phyloP scores from a whole-genome alignment of 345 rosid genomes.

The Arabidopsis arenosa region DNA sequence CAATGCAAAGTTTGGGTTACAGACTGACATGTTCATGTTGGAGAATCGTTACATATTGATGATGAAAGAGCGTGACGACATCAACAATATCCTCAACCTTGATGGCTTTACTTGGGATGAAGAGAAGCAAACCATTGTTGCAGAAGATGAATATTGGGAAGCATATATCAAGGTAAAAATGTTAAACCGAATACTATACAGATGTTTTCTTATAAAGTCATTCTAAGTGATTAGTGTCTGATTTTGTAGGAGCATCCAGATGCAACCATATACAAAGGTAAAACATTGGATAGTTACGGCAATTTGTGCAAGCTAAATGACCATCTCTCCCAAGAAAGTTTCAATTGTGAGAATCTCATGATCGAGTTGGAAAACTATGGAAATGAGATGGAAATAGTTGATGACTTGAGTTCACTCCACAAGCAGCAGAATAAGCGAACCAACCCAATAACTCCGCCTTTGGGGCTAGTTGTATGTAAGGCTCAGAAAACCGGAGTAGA shows the following conservation, averaged over 20 bases:
- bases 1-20: conserved; percentile 57
- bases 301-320: conserved; percentile 60
- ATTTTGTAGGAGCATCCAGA: conserved; percentile 70
- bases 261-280: conserved; percentile 58
- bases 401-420: conserved; percentile 31
- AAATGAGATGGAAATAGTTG: conserved; percentile 44
- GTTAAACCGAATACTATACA: neutral
- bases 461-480: conserved; percentile 44
- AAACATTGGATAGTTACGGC: conserved; percentile 49
- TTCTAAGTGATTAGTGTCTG: conserved; percentile 2
- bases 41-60: conserved; percentile 59
- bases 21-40: conserved; percentile 54
- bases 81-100: conserved; percentile 58
- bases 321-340: conserved; percentile 44
- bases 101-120: conserved; percentile 71
- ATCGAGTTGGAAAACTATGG: conserved; percentile 41
- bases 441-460: conserved; percentile 21
- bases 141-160: conserved; percentile 64
- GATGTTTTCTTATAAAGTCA: neutral
- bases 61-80: conserved; percentile 68
- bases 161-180: conserved; percentile 58
- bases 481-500: conserved; percentile 52
- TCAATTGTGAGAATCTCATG: conserved; percentile 39
- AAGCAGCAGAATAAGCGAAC: conserved; percentile 56
- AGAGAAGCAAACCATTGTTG: conserved; percentile 56